These are phyloP conservation scores for Choiromyces venosus DNA, from an alignment of 495 filamentous ascomycete genomes.

Conservation along the genomic window DNA sequence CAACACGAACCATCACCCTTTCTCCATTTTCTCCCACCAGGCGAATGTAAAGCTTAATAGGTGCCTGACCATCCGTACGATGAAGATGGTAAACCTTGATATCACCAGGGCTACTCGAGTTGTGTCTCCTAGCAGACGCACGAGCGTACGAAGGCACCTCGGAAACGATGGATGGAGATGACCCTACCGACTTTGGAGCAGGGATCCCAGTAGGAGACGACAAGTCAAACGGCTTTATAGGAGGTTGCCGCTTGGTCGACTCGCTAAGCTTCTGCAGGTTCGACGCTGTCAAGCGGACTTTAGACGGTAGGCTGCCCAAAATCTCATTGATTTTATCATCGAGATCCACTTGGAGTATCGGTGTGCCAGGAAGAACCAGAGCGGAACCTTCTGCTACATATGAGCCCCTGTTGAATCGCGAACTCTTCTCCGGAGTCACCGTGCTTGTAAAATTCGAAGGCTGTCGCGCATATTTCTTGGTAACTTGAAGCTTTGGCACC, in stretches of 20 bases:
- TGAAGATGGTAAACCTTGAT: conserved; percentile 90
- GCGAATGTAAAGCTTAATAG: conserved; percentile 88
- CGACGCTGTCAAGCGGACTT: conserved; percentile 65
- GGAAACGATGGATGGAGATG: conserved; percentile 48
- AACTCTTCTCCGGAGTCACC: conserved; percentile 27
- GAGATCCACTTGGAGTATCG: conserved; percentile 57
- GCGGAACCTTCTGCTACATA: conserved; percentile 18
- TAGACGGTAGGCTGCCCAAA: conserved; percentile 69
- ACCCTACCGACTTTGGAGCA: conserved; percentile 44
- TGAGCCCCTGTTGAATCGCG: not conserved
- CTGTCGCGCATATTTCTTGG: conserved; percentile 16
- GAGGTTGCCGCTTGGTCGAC: conserved; percentile 21
- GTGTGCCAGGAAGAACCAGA: conserved; percentile 14
- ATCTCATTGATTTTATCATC: conserved; percentile 83
- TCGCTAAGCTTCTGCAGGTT: conserved; percentile 45
- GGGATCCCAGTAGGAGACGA: conserved; percentile 42
- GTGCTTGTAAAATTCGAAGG: conserved; percentile 12
- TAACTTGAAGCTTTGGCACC: conserved; percentile 14
- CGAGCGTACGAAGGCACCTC: conserved; percentile 62
- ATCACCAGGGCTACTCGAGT: conserved; percentile 53
- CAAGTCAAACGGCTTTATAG: conserved; percentile 26
- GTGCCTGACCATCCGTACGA: conserved; percentile 71
- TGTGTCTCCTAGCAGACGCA: conserved; percentile 46
- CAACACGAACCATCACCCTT: conserved; percentile 94
- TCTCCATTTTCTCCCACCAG: conserved; percentile 85